Percentiles rank a stretch among this genome's conserved stretches.
phyloP scores from a whole-genome alignment of 192 early-diverging fungal genomes.

The Lunasporangiospora selenospora region DNA sequence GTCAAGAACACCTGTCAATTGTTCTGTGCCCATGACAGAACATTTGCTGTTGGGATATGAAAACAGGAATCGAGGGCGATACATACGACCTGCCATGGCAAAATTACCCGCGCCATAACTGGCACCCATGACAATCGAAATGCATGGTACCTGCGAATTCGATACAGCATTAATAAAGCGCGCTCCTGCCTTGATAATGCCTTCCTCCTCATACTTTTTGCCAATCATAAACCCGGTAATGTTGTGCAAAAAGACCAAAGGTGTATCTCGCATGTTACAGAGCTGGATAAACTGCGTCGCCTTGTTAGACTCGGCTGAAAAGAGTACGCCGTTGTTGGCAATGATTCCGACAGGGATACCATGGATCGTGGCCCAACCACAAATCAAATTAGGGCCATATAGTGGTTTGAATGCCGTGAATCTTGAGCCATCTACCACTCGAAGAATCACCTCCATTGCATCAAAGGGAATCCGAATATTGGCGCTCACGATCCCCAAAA shows the following conservation, averaged over 20 bases:
- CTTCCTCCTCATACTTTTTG: slow-evolving; percentile 67
- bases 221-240: slow-evolving; percentile 79
- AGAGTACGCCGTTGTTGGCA: slow-evolving; percentile 68
- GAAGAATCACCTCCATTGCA: slow-evolving; percentile 66
- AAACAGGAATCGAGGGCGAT: slow-evolving; percentile 69
- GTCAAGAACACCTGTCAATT: slow-evolving; percentile 70
- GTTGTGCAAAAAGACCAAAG: slow-evolving; percentile 67
- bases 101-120: slow-evolving; percentile 75
- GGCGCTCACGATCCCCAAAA: slow-evolving; percentile 70
- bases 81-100: slow-evolving; percentile 72
- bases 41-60: slow-evolving; percentile 72
- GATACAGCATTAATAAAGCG: slow-evolving; percentile 73
- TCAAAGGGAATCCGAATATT: slow-evolving; percentile 72
- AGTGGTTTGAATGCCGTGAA: slow-evolving; percentile 69
- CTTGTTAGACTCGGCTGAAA: slow-evolving; percentile 68
- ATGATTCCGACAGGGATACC: slow-evolving; percentile 73
- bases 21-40: slow-evolving; percentile 74
- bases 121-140: slow-evolving; percentile 69
- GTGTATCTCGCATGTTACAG: slow-evolving; percentile 64
- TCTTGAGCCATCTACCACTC: slow-evolving; percentile 69
- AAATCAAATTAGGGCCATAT: slow-evolving; percentile 67
- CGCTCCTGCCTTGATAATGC: slow-evolving; percentile 72
- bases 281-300: slow-evolving; percentile 73
- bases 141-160: slow-evolving; percentile 63
- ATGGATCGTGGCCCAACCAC: slow-evolving; percentile 71